These are phyloP conservation scores for Dispira parvispora DNA, from an alignment of 192 early-diverging fungal genomes.

Conservation along the genomic window DNA sequence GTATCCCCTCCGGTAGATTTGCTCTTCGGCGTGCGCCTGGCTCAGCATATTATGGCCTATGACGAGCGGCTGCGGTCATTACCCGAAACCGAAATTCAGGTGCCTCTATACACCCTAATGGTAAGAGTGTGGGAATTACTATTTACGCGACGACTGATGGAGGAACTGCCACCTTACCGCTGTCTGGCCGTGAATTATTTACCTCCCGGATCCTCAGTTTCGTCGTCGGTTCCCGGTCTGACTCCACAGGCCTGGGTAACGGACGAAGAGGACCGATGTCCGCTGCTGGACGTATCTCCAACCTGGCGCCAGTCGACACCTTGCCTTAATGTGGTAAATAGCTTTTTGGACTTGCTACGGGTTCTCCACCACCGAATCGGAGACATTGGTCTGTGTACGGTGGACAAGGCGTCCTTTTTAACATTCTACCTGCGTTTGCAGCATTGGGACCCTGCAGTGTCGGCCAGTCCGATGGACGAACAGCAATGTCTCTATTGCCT, in stretches of 20 bases:
- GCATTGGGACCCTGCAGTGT: neutral
- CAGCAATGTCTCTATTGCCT: slow-evolving; percentile 10
- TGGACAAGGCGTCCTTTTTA: slow-evolving; percentile 7
- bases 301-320: neutral
- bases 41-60: slow-evolving; percentile 9
- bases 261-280: neutral
- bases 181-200: too few relatives aligned
- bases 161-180: neutral
- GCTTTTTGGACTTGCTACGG: neutral
- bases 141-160: slow-evolving; percentile 1
- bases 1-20: neutral
- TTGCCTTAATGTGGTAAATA: neutral
- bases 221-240: neutral
- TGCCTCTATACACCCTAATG: slow-evolving; percentile 10
- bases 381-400: slow-evolving; percentile 10
- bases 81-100: slow-evolving; percentile 10
- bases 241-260: neutral
- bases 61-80: slow-evolving; percentile 5
- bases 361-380: neutral
- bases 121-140: slow-evolving; percentile 2
- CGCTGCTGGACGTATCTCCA: neutral
- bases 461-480: neutral
- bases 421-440: neutral
- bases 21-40: neutral
- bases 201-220: neutral